Percentiles rank a stretch among this genome's conserved stretches.
Evolutionary conservation across 352 stramenopile genomes (phyloP).

Genomic region (Phytophthora pistaciae): DNA sequence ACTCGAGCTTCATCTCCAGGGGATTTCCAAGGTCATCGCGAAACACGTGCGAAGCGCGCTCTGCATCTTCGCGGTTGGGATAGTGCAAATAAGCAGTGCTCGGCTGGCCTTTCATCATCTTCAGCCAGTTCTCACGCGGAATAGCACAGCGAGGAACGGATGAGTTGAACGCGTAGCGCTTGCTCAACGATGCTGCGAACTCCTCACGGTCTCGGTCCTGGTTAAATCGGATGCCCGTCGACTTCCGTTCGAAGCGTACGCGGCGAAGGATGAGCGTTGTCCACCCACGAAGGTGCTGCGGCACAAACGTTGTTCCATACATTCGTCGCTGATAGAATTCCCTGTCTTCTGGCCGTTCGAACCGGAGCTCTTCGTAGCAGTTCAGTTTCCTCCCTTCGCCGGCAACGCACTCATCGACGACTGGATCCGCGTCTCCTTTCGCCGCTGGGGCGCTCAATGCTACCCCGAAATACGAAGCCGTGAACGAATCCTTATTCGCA

Average conservation of each 20-base stretch:
- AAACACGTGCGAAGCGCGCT: constrained; percentile 44
- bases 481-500: constrained; percentile 17
- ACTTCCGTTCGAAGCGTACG: constrained; percentile 56
- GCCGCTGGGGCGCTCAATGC: constrained; percentile 20
- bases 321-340: constrained; percentile 58
- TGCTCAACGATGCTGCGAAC: constrained; percentile 44
- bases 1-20: constrained; percentile 44
- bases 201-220: constrained; percentile 59
- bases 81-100: constrained; percentile 55
- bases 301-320: constrained; percentile 59
- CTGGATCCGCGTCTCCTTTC: constrained; percentile 7
- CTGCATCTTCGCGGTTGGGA: constrained; percentile 50
- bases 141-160: constrained; percentile 58
- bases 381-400: constrained; percentile 11
- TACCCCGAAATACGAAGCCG: constrained; percentile 33
- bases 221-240: constrained; percentile 64
- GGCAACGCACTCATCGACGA: not conserved
- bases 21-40: constrained; percentile 45
- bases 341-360: constrained; percentile 45
- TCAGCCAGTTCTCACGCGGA: constrained; percentile 59
- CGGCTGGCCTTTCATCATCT: constrained; percentile 37
- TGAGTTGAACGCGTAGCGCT: constrained; percentile 60
- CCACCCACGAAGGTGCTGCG: constrained; percentile 41
- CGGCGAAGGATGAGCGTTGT: constrained; percentile 49
- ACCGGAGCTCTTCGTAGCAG: constrained; percentile 50